A percentile compares a stretch with the other conserved stretches of the same genome.
Conservation (phyloP, 305 asterid species). For the Vinca major region DNA sequence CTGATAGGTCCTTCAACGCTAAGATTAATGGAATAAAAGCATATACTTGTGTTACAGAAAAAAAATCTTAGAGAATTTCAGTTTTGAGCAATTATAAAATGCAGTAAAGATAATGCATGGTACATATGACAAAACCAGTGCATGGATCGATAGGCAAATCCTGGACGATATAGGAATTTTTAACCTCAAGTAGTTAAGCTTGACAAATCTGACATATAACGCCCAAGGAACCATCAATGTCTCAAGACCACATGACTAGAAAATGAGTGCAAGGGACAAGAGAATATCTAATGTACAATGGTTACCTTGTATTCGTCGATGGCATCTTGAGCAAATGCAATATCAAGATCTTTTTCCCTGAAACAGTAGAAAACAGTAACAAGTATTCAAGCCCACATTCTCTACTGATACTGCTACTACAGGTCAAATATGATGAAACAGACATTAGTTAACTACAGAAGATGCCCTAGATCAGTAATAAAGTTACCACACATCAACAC, state of each 20-base stretch:
- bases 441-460: not conserved
- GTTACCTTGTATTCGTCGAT: slow-evolving; percentile 95
- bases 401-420: slow-evolving; percentile 10
- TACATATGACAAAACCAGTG: not conserved
- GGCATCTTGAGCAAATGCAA: slow-evolving; percentile 90
- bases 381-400: slow-evolving; percentile 16
- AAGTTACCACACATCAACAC: not conserved
- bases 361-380: slow-evolving; percentile 20
- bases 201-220: not conserved
- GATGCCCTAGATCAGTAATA: not conserved
- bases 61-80: not conserved
- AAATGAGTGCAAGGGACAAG: slow-evolving; percentile 14
- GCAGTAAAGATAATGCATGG: not conserved
- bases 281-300: slow-evolving; percentile 17
- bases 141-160: not conserved
- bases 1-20: not conserved
- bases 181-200: not conserved
- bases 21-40: not conserved
- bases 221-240: not conserved
- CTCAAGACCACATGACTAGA: not conserved
- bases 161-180: not conserved
- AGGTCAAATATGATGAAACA: slow-evolving; percentile 4
- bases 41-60: not conserved
- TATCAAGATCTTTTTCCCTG: slow-evolving; percentile 93
- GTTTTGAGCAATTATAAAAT: not conserved